Evolutionary conservation across 2,329 filamentous ascomycete species (phyloP).

Genomic region (Didymella pinodella): DNA sequence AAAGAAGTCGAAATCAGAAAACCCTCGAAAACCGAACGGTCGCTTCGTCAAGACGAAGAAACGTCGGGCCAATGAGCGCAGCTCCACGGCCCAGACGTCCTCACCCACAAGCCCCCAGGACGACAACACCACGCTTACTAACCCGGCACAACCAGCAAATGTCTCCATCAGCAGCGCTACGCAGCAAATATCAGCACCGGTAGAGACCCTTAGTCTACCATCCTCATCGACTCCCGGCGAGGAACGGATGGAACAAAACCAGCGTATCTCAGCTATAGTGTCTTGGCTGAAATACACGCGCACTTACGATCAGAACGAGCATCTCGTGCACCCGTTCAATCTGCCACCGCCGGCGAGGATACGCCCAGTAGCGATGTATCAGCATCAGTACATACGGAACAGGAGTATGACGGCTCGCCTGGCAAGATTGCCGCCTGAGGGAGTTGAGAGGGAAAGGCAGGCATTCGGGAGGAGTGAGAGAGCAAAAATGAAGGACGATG

Average conservation of each 20-base stretch:
- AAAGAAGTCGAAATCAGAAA: not conserved
- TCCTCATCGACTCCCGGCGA: not conserved
- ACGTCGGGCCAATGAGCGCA: not conserved
- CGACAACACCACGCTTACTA: not conserved
- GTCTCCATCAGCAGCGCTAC: not conserved
- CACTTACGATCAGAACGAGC: not conserved
- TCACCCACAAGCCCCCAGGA: not conserved
- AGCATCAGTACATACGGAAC: not conserved
- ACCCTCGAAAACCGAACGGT: not conserved
- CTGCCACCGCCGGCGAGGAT: not conserved
- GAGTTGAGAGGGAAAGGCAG: not conserved
- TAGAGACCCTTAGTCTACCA: not conserved
- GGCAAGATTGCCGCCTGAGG: too few species aligned
- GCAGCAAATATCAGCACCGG: not conserved
- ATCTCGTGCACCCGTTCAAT: not conserved
- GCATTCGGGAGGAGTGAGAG: too few species aligned
- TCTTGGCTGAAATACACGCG: not conserved
- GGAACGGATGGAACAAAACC: not conserved
- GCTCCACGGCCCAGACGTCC: too few species aligned
- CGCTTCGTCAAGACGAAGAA: not conserved
- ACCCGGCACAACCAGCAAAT: too few species aligned
- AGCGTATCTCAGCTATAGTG: not conserved
- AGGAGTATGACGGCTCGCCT: not conserved
- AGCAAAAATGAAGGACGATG: too few species aligned
- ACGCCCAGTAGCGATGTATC: not conserved